phyloP scores from a whole-genome alignment of 768 basidiomycete species.

The Paxillus rubicundulus region DNA sequence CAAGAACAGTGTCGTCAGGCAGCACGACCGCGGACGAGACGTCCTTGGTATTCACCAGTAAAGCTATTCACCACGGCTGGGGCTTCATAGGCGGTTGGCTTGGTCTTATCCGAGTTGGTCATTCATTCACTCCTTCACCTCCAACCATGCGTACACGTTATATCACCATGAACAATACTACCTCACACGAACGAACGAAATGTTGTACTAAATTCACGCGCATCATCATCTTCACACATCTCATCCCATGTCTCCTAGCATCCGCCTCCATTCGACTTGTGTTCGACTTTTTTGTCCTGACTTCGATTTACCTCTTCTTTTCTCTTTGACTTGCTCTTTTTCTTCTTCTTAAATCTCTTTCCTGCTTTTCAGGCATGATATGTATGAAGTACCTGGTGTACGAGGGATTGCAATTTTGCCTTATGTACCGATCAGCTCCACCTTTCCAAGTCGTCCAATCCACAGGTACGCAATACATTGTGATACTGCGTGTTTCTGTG shows the following conservation, averaged over 20 bases:
- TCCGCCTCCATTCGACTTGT: constrained; percentile 29
- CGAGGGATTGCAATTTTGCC: constrained; percentile 20
- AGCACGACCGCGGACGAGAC: constrained; percentile 39
- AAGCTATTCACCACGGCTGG: constrained; percentile 47
- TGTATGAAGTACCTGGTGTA: constrained; percentile 36
- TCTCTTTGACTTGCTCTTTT: constrained; percentile 2
- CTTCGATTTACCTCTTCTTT: constrained; percentile 6
- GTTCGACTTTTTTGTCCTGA: constrained; percentile 1
- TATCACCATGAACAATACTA: constrained; percentile 1
- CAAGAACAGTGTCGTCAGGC: constrained; percentile 34
- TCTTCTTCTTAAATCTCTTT: not conserved
- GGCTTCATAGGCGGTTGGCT: constrained; percentile 27
- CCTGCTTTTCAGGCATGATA: constrained; percentile 19
- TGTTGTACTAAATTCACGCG: constrained; percentile 17
- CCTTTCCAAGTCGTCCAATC: too few relatives aligned
- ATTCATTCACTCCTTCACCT: not conserved
- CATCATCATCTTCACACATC: constrained; percentile 1
- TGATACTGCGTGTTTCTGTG: too few relatives aligned
- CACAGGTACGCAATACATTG: too few relatives aligned
- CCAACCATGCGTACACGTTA: constrained; percentile 1
- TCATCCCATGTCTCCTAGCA: constrained; percentile 14
- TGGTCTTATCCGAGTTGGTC: constrained; percentile 3
- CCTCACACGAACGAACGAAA: constrained; percentile 20
- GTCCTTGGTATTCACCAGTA: constrained; percentile 55
- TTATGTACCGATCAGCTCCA: constrained; percentile 19